Base-by-base conservation (phyloP, 371 early-diverging fungal species). In the Nosema muscidifuracis region DNA sequence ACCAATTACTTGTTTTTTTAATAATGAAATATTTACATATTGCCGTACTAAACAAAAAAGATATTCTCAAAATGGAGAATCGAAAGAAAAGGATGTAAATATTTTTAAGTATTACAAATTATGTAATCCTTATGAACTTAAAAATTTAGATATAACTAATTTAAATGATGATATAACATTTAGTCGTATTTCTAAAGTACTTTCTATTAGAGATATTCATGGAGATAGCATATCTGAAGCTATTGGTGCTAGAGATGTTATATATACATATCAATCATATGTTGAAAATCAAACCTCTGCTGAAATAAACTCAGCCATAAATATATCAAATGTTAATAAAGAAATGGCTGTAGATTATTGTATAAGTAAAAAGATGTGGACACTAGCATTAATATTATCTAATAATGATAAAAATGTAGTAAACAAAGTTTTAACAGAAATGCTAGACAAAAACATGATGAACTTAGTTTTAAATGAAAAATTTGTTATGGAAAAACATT, bases 401-500 rank as follows among this genome's bases (percentile, higher is more conserved):
- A 47, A 47, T 4, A 47, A n/a, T 13, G 47, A 47, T 20, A 3
- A 4, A 47, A 20, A 47, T 10, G n/a, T 47, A 4, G n/a, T 47
- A 4, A n/a, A 47, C 3, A 47, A n/a, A n/a, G n/a, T 47, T 47
- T 47, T n/a, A 4, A 12, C 13, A 4, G 47, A 47, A 47, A 47
- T 47, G 4, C 13, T 47, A 6, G 47, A 47, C n/a, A n/a, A 47
- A 47, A n/a, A 47, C n/a, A 47, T 47, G 47, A 6, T 3, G 4
- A 10, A 4, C n/a, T n/a, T 47, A 7, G 12, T 51, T 18, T 34
- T 34, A 3, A 33, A 33, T 20, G 20, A 24, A 1, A 33, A 22
- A 12, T 66, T 66, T 18, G 42, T 24, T 36, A 1, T 66, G 33
- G 4, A 47, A 15, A 34, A 42, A 66, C 24, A 50, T 22, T 66